A percentile compares a stretch with the other conserved stretches of the same genome.
phyloP scores from a whole-genome alignment of 305 asterid genomes.

The Nicotiana rustica region DNA sequence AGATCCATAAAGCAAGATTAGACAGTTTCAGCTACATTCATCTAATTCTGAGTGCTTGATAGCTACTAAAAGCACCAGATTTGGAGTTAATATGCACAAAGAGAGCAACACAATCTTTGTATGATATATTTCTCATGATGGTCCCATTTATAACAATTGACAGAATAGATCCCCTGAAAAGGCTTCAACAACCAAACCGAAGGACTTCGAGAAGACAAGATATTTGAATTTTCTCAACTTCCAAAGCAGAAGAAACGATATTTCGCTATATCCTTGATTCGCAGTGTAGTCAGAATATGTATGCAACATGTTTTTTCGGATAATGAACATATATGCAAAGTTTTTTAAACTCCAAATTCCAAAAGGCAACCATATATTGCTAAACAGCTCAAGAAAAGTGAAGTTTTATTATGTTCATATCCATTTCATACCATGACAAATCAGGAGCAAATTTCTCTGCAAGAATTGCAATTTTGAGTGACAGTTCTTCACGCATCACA shows the following conservation, averaged over 20 bases:
- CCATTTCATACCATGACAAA: slow-evolving; percentile 82
- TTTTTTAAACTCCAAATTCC: background rate
- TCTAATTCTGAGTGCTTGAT: slow-evolving; percentile 5
- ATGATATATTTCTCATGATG: slow-evolving; percentile 24
- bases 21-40: slow-evolving; percentile 2
- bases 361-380: slow-evolving; percentile 8
- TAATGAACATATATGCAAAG: slow-evolving; percentile 5
- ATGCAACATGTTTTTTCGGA: background rate
- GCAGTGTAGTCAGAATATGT: slow-evolving; percentile 20
- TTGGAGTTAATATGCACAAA: slow-evolving; percentile 26
- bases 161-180: background rate
- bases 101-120: background rate
- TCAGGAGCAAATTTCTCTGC: slow-evolving; percentile 99
- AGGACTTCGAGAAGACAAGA: background rate
- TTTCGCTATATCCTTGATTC: slow-evolving; percentile 9
- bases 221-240: slow-evolving; percentile 2
- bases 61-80: background rate
- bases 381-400: background rate
- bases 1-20: slow-evolving; percentile 18
- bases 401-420: background rate
- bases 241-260: slow-evolving; percentile 20
- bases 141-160: background rate
- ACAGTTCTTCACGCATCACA: slow-evolving; percentile 93
- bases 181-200: background rate
- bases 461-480: slow-evolving; percentile 95